Evolutionary conservation across 352 stramenopile species (phyloP), one percentile per base, ranked within the genome.

Genomic region (Phytopythium vexans): DNA sequence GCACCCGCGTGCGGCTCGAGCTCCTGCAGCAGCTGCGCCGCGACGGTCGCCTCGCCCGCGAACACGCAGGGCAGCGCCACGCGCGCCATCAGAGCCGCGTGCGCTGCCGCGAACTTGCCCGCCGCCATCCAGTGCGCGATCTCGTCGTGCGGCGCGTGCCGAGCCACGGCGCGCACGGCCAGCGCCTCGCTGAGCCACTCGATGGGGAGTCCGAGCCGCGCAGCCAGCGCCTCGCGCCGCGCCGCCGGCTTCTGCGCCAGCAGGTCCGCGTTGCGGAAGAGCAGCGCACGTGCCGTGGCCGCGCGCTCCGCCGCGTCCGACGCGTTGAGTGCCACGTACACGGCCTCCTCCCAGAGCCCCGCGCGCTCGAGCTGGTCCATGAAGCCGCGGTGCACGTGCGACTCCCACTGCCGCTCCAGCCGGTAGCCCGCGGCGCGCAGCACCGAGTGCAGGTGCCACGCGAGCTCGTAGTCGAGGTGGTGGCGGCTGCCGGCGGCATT

Each of bases 251-350:
- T 34, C 7, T 62, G 62, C 34, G 70, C 55, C 7, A 88, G 55
- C 45, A 78, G 66, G 54, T 89, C 77, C 8, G 67, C 77, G 45
- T 92, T 85, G 8, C 81, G 80, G 52, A 82, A 72, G 5, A 94
- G 64, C 16, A 96, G 49, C 14, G 71, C 66, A 34, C 77, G 79
- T 27, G 76, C 83, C 4, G 81, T 85, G 38, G 60, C 50, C 12
- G 74, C 71, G 15, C 86, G 84, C 62, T 92, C 79, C 9, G 35
- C 54, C 12, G 54, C 57, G 35, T 85, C 62, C 7, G 73, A 77
- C 50, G 94, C 86, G 51, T 87, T 94, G 11, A 93, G 68, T 11
- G 83, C 65, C 33, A 96, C 84, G 55, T 92, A 93, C 7, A 92
- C 47, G 16, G 82, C 85, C 15, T 92, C 64, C 41, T 89, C 57